These are phyloP conservation scores for Colletotrichum echinochloae DNA, from an alignment of 2,329 filamentous ascomycete genomes.

Conservation along the genomic window DNA sequence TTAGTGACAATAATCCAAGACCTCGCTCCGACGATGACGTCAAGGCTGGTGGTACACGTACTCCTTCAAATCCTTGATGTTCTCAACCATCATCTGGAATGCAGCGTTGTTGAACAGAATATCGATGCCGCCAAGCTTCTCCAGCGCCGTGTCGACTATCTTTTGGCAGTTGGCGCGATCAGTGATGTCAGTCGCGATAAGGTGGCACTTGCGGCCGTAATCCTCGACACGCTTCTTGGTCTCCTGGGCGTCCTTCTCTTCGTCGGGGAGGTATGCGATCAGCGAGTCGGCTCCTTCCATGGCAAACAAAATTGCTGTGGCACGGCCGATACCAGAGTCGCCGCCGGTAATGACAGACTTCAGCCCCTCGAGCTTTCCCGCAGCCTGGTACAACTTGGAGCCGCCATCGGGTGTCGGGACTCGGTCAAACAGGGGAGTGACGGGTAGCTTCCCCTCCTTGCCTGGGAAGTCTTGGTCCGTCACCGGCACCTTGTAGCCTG, in stretches of 20 bases:
- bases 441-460: constrained; percentile 61
- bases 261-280: constrained; percentile 80
- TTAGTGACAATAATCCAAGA: not conserved
- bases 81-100: constrained; percentile 74
- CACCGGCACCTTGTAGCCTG: constrained; percentile 55
- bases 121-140: constrained; percentile 76
- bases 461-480: constrained; percentile 57
- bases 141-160: constrained; percentile 73
- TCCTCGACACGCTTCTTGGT: constrained; percentile 78
- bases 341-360: constrained; percentile 85
- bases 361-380: constrained; percentile 80
- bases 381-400: constrained; percentile 77
- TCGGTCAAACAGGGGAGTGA: constrained; percentile 71
- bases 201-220: constrained; percentile 73
- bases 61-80: constrained; percentile 79
- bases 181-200: constrained; percentile 73
- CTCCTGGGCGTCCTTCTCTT: constrained; percentile 80
- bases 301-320: constrained; percentile 80
- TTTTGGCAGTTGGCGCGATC: constrained; percentile 76
- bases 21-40: constrained; percentile 18
- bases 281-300: constrained; percentile 82
- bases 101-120: constrained; percentile 82
- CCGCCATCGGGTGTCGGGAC: constrained; percentile 76
- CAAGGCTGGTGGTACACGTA: constrained; percentile 51
- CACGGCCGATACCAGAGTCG: constrained; percentile 82